Evolutionary conservation across 257 asterid species (phyloP).

Genomic region (Verbascum thapsus): DNA sequence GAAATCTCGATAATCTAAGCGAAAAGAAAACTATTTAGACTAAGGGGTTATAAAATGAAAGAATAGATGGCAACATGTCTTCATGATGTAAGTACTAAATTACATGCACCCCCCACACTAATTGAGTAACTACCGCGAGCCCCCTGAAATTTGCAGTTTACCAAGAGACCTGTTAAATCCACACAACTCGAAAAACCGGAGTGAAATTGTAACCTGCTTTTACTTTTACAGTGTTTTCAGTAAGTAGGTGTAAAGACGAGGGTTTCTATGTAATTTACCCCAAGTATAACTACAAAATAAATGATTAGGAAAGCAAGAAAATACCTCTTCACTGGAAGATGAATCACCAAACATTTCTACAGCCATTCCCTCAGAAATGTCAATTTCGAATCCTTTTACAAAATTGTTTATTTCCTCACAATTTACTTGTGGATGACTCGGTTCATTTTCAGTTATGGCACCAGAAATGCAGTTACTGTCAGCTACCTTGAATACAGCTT

Average conservation of each 20-base stretch:
- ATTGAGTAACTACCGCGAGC: too few relatives aligned
- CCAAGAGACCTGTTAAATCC: too few relatives aligned
- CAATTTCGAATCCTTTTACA: conserved; percentile 49
- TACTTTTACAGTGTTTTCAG: too few relatives aligned
- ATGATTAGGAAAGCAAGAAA: background rate
- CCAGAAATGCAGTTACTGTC: conserved; percentile 27
- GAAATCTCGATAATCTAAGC: conserved; percentile 56
- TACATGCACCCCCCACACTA: too few relatives aligned
- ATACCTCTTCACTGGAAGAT: conserved; percentile 75
- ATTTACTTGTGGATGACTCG: conserved; percentile 24
- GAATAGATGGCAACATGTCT: background rate
- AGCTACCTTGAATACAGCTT: conserved; percentile 69
- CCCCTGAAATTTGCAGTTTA: too few relatives aligned
- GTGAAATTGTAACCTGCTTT: too few relatives aligned
- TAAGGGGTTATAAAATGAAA: background rate
- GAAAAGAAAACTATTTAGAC: conserved; percentile 3
- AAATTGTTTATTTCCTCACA: conserved; percentile 33
- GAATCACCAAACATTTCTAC: conserved; percentile 69
- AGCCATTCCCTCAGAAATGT: conserved; percentile 81
- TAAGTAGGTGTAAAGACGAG: too few relatives aligned
- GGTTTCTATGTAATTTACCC: too few relatives aligned
- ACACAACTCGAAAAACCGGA: too few relatives aligned
- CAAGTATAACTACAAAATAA: too few relatives aligned
- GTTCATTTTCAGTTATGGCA: conserved; percentile 30
- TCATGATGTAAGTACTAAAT: background rate